Evolutionary conservation across 768 basidiomycete species (phyloP), one percentile per base, ranked within the genome.

Genomic region (Termitomyces sp.): DNA sequence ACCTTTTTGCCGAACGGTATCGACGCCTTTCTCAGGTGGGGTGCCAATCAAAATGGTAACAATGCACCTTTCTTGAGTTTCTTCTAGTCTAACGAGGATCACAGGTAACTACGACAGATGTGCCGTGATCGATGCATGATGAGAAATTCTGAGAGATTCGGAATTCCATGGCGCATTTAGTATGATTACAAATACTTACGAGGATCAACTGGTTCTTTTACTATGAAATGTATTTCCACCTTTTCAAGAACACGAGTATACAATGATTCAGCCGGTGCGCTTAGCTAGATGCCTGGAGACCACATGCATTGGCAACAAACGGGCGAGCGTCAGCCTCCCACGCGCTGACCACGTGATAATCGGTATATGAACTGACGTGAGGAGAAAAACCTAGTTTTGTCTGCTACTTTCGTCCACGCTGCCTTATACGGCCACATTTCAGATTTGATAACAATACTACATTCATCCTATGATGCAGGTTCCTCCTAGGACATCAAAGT

Each of bases 1-100:
- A 17, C 14, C 9, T 42, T 14, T 36, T 14, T 46, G 14, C 14
- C 31, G 2, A 38, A 63, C 25, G 10, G 11, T 36, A 14, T 55
- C 36, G 34, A 37, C 17, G n/a, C n/a, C 15, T 40, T 54, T 46
- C 50, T 43, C 52, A 75, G 74, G 74, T 85, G 83, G 84, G 82
- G 81, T 5, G 83, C 82, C 11, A 82, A 85, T 66, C 82, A 85
- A 63, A 70, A 69, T 34, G 82, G 82, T 64, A 73, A 77, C 67
- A 75, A 71, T 34, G 29, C 25, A 17, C 49, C 25, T 17, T 38
- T 2, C 2, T 34, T 11, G 3, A 14, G 11, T 34, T 38, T 2
- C 7, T 6, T 29, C 38, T 1, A n/a, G 20, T 25, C 43, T 56
- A n/a, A 51, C 42, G 9, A 31, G 15, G 12, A 17, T 42, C 57